Evolutionary conservation across 495 filamentous ascomycete genomes (phyloP).

Genomic region (Trichoderma gamsii): DNA sequence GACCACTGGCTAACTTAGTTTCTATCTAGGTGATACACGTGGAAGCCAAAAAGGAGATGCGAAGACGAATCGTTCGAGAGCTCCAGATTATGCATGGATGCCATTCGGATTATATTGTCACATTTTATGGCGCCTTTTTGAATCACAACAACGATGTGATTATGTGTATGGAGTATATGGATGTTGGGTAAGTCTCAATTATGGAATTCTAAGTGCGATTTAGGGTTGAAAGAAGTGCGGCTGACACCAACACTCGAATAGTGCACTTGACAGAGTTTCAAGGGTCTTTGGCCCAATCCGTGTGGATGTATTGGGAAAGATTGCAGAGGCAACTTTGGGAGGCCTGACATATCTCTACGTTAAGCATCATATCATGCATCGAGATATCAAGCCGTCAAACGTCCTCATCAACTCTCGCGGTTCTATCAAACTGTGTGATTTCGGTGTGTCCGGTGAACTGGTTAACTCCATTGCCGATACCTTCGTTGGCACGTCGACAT

Average conservation of each 20-base stretch:
- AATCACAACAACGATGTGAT: conserved; percentile 95
- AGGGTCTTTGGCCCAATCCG: conserved; percentile 90
- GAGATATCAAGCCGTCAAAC: conserved; percentile 98
- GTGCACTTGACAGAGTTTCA: conserved; percentile 90
- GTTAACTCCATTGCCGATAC: conserved; percentile 97
- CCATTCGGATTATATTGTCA: conserved; percentile 92
- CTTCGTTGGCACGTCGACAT: conserved; percentile 96
- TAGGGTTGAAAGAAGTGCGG: neutral
- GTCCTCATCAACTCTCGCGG: conserved; percentile 90
- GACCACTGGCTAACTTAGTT: neutral
- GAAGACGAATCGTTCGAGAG: conserved; percentile 92
- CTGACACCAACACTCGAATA: conserved; percentile 30
- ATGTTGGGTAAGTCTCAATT: conserved; percentile 71
- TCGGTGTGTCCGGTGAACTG: conserved; percentile 92
- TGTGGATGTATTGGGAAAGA: conserved; percentile 98
- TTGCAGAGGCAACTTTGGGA: conserved; percentile 91
- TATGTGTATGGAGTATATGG: conserved; percentile 99
- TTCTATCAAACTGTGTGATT: conserved; percentile 95
- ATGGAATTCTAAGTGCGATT: neutral
- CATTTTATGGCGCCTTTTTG: conserved; percentile 93
- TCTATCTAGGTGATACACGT: conserved; percentile 84
- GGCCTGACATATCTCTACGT: conserved; percentile 93
- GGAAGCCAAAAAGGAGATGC: conserved; percentile 92
- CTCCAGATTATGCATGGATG: conserved; percentile 97
- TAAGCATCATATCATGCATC: conserved; percentile 93